Percentiles rank a stretch among this genome's conserved stretches.
Evolutionary conservation across 441 rosid species (phyloP).

Genomic region (Syzygium malaccense): DNA sequence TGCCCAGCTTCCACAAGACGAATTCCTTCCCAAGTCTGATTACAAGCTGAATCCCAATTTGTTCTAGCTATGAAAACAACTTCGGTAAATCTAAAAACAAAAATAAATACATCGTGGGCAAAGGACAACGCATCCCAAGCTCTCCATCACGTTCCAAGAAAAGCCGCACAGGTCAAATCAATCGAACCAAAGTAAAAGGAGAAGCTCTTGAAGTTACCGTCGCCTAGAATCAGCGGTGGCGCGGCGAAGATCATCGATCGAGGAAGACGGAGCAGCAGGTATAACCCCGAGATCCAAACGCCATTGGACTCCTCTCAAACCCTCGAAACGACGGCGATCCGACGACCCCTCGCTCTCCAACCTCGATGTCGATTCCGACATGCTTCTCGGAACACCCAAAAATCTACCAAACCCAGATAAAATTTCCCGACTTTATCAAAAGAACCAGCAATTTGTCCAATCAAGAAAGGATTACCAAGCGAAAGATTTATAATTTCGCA

Average conservation of each 20-base stretch:
- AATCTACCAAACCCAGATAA: background rate
- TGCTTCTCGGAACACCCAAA: background rate
- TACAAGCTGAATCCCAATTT: background rate
- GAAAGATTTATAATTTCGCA: background rate
- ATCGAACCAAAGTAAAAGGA: background rate
- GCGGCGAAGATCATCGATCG: conserved; percentile 73
- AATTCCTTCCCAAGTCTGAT: background rate
- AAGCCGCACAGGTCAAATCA: background rate
- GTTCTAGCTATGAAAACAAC: background rate
- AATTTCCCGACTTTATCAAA: background rate
- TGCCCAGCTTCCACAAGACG: background rate
- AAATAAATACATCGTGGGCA: background rate
- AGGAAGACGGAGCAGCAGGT: conserved; percentile 49
- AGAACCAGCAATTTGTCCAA: background rate
- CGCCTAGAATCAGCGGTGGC: conserved; percentile 84
- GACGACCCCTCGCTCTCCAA: background rate
- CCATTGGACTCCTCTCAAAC: conserved; percentile 80
- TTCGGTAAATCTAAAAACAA: background rate
- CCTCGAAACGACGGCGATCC: conserved; percentile 28
- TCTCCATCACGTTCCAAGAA: background rate
- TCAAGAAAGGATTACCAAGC: background rate
- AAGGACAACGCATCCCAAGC: background rate
- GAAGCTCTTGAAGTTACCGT: conserved; percentile 33
- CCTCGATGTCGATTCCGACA: background rate
- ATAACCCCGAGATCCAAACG: conserved; percentile 79